Base-by-base conservation (phyloP, 495 filamentous ascomycete genomes). In the Astrothelium macrocarpum region DNA sequence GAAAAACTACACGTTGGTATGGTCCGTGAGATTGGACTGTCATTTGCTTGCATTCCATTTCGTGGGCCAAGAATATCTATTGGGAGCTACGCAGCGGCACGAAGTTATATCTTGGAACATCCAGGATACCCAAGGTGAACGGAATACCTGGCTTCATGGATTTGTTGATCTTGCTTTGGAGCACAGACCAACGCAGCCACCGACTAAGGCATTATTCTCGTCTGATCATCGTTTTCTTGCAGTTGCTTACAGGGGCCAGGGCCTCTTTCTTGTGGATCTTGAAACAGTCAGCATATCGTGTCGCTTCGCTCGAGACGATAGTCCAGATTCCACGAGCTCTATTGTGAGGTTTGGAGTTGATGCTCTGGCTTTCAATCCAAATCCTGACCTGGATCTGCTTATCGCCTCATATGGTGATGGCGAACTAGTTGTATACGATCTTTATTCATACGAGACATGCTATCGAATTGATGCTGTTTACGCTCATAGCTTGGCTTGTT, bases 401-500 rank as follows among this genome's bases (percentile, higher is more conserved):
- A 45, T 62, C 18, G 60, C 36, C 9, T 62, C 60, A 25, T 62
- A 62, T n/a, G 60, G 60, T 45, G 60, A 62, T 45, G 60, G 60
- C 18, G 34, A 62, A 34, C 60, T 62, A 0, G 60, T 26, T 16
- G 25, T 62, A 25, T 62, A 43, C 60, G 60, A 62, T 26, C 26
- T 45, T 1, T 39, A 25, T 18, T 62, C 60, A 2, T 10, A 25
- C 12, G 60, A 62, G 29, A 23, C 14, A 7, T 32, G 32, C 34
- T 62, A 62, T 7, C 36, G 32, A 32, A 45, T 16, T 12, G 23
- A 4, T 26, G 32, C 39, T 45, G 60, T 62, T 26, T 53, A 64
- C 49, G 70, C 70, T 16, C 59, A 69, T 32, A 61, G 61, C 53
- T 12, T 76, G 1, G 71, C 72, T 16, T 71, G 65, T 62, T 73